Base-by-base conservation (phyloP, 2,329 filamentous ascomycete genomes). In the Colletotrichum lindemuthianum region DNA sequence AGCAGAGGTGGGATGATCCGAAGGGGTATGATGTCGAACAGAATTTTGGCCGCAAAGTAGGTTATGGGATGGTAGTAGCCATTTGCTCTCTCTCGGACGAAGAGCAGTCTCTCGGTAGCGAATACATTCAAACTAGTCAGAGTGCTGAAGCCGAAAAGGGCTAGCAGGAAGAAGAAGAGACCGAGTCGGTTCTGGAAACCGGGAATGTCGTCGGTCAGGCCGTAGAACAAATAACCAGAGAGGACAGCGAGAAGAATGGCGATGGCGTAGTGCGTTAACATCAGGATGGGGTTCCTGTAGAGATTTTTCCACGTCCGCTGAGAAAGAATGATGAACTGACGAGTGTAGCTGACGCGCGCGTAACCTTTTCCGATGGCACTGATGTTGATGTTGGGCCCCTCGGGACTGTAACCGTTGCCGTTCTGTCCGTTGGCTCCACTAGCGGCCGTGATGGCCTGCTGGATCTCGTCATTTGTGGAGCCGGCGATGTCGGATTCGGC, bases 181-280 rank as follows among this genome's bases (percentile, higher is more conserved):
- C 96, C 96, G 6, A 99, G 88, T 16, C 96, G 88, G 77, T 99
- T 99, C 77, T 99, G 96, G 85, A 99, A 99, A 39, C 96, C 96
- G 67, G 93, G 91, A 70, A 99, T 97, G 73, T 99, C 94, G 73
- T 97, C 93, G 0, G 94, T 97, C 51, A 99, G 83, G 2, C 95
- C 96, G 72, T 98, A 99, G 81, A 98, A 99, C 11, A 99, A 85
- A 77, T 92, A 98, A 4, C 96, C 96, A 2, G 95, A 94, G 63
- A 99, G 91, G 6, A 98, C 95, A 2, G 94, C 96, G 6, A 99
- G 86, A 0, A 98, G 81, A 66, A 99, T 98, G 8, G 96, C 93
- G 70, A 97, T 98, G 41, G 96, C 96, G 74, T 98, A 99, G 78
- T 99, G 96, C 0, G 94, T 97, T 63, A 99, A 86, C 96, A 99